Evolutionary conservation across 164 flowering plant species (phyloP).

Genomic region (Stephania yunnanensis): DNA sequence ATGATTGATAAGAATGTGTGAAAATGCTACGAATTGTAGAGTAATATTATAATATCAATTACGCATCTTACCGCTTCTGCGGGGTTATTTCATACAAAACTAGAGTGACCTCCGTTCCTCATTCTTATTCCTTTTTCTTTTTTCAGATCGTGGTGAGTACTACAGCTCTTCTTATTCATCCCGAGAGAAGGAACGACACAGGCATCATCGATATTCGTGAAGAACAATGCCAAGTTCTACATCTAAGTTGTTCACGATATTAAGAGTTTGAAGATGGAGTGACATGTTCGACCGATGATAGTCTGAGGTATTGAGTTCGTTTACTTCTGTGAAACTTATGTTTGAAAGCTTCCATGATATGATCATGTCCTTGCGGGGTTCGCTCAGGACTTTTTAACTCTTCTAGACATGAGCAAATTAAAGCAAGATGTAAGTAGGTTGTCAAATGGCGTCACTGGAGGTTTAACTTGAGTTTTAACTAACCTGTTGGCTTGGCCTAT

Average conservation of each 20-base stretch:
- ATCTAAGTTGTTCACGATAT: neutral
- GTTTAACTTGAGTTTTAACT: neutral
- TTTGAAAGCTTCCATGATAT: too few relatives aligned
- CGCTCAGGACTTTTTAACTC: neutral
- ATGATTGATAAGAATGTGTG: neutral
- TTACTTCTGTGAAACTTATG: neutral
- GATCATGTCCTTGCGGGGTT: too few relatives aligned
- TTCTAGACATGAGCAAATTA: neutral
- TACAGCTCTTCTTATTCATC: constrained; percentile 56
- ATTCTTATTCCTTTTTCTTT: constrained; percentile 3
- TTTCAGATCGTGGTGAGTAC: constrained; percentile 61
- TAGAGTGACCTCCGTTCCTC: neutral
- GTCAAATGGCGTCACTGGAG: neutral
- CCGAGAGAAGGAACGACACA: constrained; percentile 78
- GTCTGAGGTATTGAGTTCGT: neutral
- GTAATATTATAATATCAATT: neutral
- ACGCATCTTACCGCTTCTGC: neutral
- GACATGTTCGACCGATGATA: neutral
- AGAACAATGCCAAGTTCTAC: neutral
- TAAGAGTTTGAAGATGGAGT: neutral
- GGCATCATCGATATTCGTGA: constrained; percentile 46
- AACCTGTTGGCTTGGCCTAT: neutral
- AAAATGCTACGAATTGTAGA: neutral
- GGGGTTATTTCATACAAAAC: neutral
- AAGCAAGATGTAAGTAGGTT: neutral